A percentile compares a stretch with the other conserved stretches of the same genome.
phyloP scores from a whole-genome alignment of 495 filamentous ascomycete genomes.

The Penicillium paxilli region DNA sequence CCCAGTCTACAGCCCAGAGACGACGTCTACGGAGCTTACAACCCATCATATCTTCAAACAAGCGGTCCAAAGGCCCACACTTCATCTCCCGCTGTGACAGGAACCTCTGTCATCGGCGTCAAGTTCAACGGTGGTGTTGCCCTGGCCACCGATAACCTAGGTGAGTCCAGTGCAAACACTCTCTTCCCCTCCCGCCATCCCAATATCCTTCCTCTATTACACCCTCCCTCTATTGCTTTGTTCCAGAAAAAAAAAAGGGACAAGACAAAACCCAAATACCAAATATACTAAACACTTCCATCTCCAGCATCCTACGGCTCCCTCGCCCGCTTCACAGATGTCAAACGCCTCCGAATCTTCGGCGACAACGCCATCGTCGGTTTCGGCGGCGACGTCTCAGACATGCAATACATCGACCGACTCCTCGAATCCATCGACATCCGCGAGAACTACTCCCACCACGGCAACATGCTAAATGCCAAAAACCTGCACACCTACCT shows the following conservation, averaged over 20 bases:
- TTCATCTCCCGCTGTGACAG: constrained; percentile 88
- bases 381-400: constrained; percentile 91
- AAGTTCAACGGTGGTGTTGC: constrained; percentile 97
- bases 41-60: constrained; percentile 75
- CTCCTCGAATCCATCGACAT: constrained; percentile 82
- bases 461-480: constrained; percentile 68
- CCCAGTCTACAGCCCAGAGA: constrained; percentile 71
- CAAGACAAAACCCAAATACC: background rate
- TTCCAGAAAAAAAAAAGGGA: too few relatives aligned
- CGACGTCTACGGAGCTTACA: constrained; percentile 93
- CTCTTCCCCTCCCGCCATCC: too few relatives aligned
- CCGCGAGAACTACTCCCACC: constrained; percentile 77
- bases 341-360: constrained; percentile 85
- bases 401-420: constrained; percentile 98
- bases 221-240: too few relatives aligned
- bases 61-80: constrained; percentile 79
- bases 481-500: constrained; percentile 95
- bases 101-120: constrained; percentile 89
- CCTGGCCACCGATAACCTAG: constrained; percentile 94
- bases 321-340: constrained; percentile 92
- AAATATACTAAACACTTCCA: constrained; percentile 1
- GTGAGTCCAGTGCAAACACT: too few relatives aligned
- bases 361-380: constrained; percentile 70
- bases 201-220: too few relatives aligned
- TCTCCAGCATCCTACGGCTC: constrained; percentile 89